phyloP scores from a whole-genome alignment of 495 filamentous ascomycete genomes.

The Terfezia claveryi region DNA sequence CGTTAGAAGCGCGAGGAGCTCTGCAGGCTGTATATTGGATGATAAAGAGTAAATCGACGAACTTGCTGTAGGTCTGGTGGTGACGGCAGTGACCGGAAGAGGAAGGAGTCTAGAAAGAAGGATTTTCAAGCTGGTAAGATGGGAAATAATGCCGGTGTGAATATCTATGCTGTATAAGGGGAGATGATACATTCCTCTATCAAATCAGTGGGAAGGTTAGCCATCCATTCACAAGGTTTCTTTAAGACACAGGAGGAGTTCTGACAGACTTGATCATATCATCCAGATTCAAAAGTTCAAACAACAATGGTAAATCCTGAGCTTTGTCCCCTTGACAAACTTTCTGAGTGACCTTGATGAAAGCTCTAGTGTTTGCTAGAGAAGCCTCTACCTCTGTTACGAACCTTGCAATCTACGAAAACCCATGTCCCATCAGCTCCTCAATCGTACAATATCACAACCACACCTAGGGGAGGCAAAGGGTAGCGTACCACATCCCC shows the following conservation, averaged over 20 bases:
- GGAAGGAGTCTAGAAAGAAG: neutral
- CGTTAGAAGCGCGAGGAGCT: too few species aligned
- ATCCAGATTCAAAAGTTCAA: neutral
- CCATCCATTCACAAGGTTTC: neutral
- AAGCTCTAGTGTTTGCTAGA: neutral
- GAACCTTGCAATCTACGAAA: neutral
- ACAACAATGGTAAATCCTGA: neutral
- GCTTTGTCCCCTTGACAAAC: neutral
- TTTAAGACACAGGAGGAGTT: neutral
- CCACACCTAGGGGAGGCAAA: neutral
- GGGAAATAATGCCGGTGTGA: neutral
- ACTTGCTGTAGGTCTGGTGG: too few species aligned
- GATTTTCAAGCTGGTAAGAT: neutral
- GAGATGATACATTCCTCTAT: neutral
- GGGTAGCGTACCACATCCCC: neutral
- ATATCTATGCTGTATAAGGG: neutral
- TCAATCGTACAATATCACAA: neutral
- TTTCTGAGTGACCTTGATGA: neutral
- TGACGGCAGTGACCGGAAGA: neutral
- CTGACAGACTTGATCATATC: neutral
- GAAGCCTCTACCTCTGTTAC: neutral
- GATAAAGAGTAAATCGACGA: too few species aligned
- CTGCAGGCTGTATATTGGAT: too few species aligned
- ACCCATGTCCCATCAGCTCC: neutral
- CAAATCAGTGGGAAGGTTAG: neutral